Conservation (phyloP, 2,329 filamentous ascomycete genomes). For the Epicoccum nigrum region DNA sequence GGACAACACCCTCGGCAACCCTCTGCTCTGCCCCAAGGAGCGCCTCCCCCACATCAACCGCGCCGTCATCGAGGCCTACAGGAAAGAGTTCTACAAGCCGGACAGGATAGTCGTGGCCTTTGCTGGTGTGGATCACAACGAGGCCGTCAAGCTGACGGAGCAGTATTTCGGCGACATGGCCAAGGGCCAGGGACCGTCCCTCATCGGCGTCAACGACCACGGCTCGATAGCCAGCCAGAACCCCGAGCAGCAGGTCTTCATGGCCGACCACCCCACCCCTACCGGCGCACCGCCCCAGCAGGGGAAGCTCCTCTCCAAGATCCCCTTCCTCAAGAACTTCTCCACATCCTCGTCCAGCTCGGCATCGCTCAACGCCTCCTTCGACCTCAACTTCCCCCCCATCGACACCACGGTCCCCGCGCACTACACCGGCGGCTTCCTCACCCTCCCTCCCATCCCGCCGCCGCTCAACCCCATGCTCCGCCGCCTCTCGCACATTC, state of each 20-base stretch:
- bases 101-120: slow-evolving; percentile 95
- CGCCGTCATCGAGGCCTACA: slow-evolving; percentile 75
- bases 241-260: slow-evolving; percentile 55
- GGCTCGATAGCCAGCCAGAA: slow-evolving; percentile 21
- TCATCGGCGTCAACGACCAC: slow-evolving; percentile 39
- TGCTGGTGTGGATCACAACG: slow-evolving; percentile 82
- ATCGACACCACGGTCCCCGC: slow-evolving; percentile 69
- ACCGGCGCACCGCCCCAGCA: slow-evolving; percentile 56
- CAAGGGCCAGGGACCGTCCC: slow-evolving; percentile 54
- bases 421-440: slow-evolving; percentile 92
- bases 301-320: slow-evolving; percentile 76
- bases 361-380: slow-evolving; percentile 58
- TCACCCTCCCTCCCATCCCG: slow-evolving; percentile 80
- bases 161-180: slow-evolving; percentile 93
- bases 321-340: slow-evolving; percentile 89
- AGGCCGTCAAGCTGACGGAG: slow-evolving; percentile 80
- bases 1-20: slow-evolving; percentile 94
- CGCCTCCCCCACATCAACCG: slow-evolving; percentile 76
- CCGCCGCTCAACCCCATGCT: slow-evolving; percentile 77
- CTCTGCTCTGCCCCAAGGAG: slow-evolving; percentile 87
- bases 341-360: slow-evolving; percentile 73
- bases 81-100: slow-evolving; percentile 82
- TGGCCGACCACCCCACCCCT: slow-evolving; percentile 44
- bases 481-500: slow-evolving; percentile 86
- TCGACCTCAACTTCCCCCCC: slow-evolving; percentile 55